Conservation (phyloP, 805 yeast genomes). For the Candida gorgasii region DNA sequence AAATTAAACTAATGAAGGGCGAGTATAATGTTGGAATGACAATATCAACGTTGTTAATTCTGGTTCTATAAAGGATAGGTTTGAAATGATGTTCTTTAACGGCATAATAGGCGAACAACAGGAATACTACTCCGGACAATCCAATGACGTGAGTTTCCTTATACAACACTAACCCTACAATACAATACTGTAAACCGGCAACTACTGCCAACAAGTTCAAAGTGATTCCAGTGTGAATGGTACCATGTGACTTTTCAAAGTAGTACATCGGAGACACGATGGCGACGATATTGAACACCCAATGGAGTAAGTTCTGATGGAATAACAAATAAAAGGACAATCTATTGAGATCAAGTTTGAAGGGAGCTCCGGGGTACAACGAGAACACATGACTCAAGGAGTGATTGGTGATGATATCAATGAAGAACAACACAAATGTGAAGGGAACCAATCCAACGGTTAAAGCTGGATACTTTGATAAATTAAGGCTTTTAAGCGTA, state of each 20-base stretch:
- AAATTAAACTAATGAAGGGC: constrained; percentile 56
- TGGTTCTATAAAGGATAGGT: constrained; percentile 40
- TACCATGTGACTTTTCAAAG: constrained; percentile 76
- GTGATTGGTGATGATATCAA: constrained; percentile 29
- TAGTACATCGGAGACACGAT: constrained; percentile 59
- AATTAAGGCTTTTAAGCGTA: constrained; percentile 8
- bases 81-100: constrained; percentile 39
- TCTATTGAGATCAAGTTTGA: constrained; percentile 45
- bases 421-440: constrained; percentile 44
- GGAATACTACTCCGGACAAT: constrained; percentile 72
- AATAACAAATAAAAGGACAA: constrained; percentile 74
- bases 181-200: constrained; percentile 64
- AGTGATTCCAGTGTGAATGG: constrained; percentile 81
- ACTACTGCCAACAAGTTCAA: constrained; percentile 69
- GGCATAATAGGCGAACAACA: constrained; percentile 64
- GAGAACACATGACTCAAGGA: constrained; percentile 38
- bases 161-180: constrained; percentile 50
- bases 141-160: constrained; percentile 62
- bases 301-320: constrained; percentile 62
- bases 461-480: constrained; percentile 50
- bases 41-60: constrained; percentile 33
- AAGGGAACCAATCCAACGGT: constrained; percentile 63
- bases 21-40: constrained; percentile 58
- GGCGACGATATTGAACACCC: constrained; percentile 58
- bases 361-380: constrained; percentile 57